A percentile compares a stretch with the other conserved stretches of the same genome.
Conservation (phyloP, 139 green algal genomes). For the Picochlorum sp. region DNA sequence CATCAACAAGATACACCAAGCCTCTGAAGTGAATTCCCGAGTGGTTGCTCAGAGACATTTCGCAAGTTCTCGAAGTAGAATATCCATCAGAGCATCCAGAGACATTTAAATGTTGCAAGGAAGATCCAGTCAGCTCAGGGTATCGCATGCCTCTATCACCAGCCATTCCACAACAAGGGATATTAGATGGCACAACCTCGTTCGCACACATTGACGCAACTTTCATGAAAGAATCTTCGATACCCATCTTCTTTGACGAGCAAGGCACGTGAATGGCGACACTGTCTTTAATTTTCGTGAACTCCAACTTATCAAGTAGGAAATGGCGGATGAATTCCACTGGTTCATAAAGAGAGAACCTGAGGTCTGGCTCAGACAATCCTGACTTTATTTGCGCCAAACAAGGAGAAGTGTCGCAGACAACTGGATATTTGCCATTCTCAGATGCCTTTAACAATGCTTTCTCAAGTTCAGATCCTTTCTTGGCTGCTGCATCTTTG, state of each 20-base stretch:
- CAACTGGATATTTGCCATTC: constrained; percentile 81
- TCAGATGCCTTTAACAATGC: constrained; percentile 76
- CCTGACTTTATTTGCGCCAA: constrained; percentile 69
- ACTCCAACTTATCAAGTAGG: constrained; percentile 92
- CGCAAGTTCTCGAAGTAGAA: constrained; percentile 85
- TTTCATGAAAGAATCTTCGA: constrained; percentile 76
- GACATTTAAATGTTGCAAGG: constrained; percentile 37
- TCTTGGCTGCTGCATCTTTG: constrained; percentile 61
- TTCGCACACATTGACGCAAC: constrained; percentile 73
- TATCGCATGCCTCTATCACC: constrained; percentile 91
- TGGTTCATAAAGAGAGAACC: constrained; percentile 87
- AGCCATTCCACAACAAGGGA: constrained; percentile 95
- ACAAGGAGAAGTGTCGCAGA: constrained; percentile 89
- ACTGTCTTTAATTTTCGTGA: constrained; percentile 53
- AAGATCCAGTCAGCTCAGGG: constrained; percentile 75
- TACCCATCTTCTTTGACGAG: constrained; percentile 96
- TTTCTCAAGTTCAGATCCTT: constrained; percentile 59
- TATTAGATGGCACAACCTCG: constrained; percentile 59
- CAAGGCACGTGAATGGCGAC: constrained; percentile 93
- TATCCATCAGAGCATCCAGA: constrained; percentile 78
- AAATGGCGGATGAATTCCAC: constrained; percentile 91
- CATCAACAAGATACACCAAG: constrained; percentile 72
- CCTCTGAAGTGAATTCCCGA: constrained; percentile 83
- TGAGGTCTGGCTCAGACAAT: constrained; percentile 57
- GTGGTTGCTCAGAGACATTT: constrained; percentile 89